These are phyloP conservation scores for Eleusine coracana DNA, from an alignment of 176 grass and related monocot genomes.

Conservation along the genomic window DNA sequence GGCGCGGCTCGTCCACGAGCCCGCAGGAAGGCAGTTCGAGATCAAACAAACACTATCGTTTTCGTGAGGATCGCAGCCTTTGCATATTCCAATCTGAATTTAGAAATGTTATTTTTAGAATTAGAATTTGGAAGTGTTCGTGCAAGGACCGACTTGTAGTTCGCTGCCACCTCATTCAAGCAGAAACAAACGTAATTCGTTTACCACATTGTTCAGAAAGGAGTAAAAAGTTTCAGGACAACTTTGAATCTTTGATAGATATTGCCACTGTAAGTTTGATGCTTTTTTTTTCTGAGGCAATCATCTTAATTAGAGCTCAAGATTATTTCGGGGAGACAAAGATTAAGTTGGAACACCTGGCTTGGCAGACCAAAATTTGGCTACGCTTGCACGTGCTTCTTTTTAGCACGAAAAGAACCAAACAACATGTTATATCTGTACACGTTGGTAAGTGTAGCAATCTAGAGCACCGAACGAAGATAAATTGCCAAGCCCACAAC, in stretches of 20 bases:
- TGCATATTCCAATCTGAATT: not conserved
- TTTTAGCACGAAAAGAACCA: not conserved
- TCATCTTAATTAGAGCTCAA: not conserved
- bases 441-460: not conserved
- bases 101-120: not conserved
- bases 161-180: not conserved
- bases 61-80: not conserved
- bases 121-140: not conserved
- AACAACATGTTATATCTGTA: not conserved
- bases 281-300: not conserved
- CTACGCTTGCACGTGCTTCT: not conserved
- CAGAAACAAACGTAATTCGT: not conserved
- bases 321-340: not conserved
- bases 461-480: not conserved
- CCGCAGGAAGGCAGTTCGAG: not conserved
- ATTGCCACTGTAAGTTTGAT: not conserved
- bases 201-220: not conserved
- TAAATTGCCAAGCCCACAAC: not conserved
- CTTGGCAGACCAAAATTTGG: not conserved
- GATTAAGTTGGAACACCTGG: too few species aligned
- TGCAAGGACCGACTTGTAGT: not conserved
- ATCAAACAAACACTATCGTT: conserved; percentile 14
- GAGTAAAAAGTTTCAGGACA: not conserved
- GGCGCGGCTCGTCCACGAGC: conserved; percentile 26
- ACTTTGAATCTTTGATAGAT: not conserved